Evolutionary conservation across 805 yeast species (phyloP), one percentile per base, ranked within the genome.

Genomic region (Hyphopichia homilentoma): DNA sequence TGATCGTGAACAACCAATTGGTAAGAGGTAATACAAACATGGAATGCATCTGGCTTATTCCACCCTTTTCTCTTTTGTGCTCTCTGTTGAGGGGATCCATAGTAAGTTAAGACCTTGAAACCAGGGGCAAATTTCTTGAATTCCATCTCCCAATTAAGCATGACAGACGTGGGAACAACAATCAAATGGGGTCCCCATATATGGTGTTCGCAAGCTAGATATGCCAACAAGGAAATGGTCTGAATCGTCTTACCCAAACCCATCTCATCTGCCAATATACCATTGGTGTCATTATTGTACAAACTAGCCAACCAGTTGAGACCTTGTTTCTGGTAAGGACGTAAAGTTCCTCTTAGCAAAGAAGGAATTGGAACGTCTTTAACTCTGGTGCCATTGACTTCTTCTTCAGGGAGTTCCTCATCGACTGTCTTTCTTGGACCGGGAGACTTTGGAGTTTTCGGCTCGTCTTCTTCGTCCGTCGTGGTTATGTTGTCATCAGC

Each of bases 101-200:
- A 93, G 57, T 93, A 93, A 0, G 97, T 93, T 54, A 93, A 54
- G 3, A 93, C 93, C 57, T 94, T 90, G 57, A 93, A 84, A 0
- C 98, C 99, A 0, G 99, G 99, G 1, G 97, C 97, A 68, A 93
- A 93, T 48, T 95, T 77, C 51, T 94, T 93, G 62, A 93, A 89
- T 52, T 93, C 99, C 97, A 94, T 90, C 57, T 93, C 99, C 99
- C 99, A 93, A 52, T 93, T 93, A 33, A 93, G 75, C 80, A 93
- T 80, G 6, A 93, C 99, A 11, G 96, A 86, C 0, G 99, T 93
- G 4, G 99, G 99, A 4, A 93, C 99, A 38, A 93, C 81, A 60
- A 93, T 89, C 34, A 93, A 65, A 65, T 93, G 99, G 0, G 98
- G 99, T 0, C 98, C 98, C 99, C 99, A 93, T 12, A 82, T 76